A percentile compares a stretch with the other conserved stretches of the same genome.
Conservation (phyloP, 2,329 filamentous ascomycete genomes). For the Aspergillus niger region DNA sequence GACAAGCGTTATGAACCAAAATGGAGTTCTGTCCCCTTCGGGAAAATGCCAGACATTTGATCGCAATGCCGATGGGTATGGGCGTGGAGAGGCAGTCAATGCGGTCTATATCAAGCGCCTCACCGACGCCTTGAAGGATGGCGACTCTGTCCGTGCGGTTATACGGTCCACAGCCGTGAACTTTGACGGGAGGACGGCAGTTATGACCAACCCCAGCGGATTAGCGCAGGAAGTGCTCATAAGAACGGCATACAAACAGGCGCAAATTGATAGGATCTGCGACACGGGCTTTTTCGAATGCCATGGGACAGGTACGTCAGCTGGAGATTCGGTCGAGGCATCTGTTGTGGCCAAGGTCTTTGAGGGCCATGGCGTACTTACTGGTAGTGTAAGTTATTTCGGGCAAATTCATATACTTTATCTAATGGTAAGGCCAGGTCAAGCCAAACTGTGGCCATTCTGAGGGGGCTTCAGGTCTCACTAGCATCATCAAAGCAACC, state of each 20-base stretch:
- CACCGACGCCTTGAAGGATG: constrained; percentile 22
- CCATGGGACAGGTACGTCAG: constrained; percentile 1
- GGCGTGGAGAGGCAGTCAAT: constrained; percentile 35
- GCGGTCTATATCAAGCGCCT: constrained; percentile 36
- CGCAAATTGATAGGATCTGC: not conserved
- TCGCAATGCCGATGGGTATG: constrained; percentile 35
- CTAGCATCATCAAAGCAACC: constrained; percentile 3
- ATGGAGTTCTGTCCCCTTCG: constrained; percentile 38
- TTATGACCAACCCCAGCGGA: not conserved
- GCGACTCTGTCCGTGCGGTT: constrained; percentile 35
- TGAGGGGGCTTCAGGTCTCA: constrained; percentile 5
- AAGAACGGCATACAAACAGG: not conserved
- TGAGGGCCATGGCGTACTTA: not conserved
- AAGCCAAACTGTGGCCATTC: constrained; percentile 8
- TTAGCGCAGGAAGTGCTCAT: not conserved
- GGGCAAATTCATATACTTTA: not conserved
- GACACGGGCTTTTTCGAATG: constrained; percentile 4
- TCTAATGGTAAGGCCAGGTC: not conserved
- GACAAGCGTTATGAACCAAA: constrained; percentile 30
- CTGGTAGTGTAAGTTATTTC: not conserved
- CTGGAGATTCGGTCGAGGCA: constrained; percentile 1
- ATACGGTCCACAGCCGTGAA: constrained; percentile 30
- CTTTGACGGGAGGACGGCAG: constrained; percentile 24
- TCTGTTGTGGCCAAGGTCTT: not conserved
- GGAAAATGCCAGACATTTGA: constrained; percentile 33